phyloP scores from a whole-genome alignment of 805 yeast genomes.

The Kazachstania viticola region DNA sequence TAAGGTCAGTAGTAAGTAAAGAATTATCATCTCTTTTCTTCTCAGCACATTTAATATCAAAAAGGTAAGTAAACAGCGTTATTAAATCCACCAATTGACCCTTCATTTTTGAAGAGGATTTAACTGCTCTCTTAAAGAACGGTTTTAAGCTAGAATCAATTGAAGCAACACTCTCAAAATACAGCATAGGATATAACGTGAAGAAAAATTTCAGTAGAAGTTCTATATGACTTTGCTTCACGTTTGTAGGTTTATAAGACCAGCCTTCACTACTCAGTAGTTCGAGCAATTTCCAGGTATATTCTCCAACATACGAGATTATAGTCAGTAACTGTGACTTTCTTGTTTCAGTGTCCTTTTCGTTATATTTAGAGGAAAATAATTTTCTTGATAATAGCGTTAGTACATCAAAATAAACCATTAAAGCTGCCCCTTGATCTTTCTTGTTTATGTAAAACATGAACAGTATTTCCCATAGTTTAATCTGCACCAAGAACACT shows the following conservation, averaged over 20 bases:
- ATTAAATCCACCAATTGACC: slow-evolving; percentile 31
- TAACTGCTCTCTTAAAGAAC: slow-evolving; percentile 31
- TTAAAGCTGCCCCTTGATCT: slow-evolving; percentile 28
- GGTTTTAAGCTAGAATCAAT: slow-evolving; percentile 31
- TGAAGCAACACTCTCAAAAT: slow-evolving; percentile 40
- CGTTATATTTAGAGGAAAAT: slow-evolving; percentile 19
- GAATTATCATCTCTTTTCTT: slow-evolving; percentile 2
- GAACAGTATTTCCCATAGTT: slow-evolving; percentile 65
- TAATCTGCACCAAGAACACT: slow-evolving; percentile 53
- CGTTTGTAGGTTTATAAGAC: slow-evolving; percentile 21
- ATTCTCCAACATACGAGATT: slow-evolving; percentile 36
- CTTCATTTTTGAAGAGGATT: slow-evolving; percentile 35
- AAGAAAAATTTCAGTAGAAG: slow-evolving; percentile 25
- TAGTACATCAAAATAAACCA: slow-evolving; percentile 43
- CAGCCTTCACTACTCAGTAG: slow-evolving; percentile 21
- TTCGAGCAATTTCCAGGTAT: slow-evolving; percentile 30
- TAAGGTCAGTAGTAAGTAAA: slow-evolving; percentile 19
- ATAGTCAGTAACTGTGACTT: slow-evolving; percentile 35
- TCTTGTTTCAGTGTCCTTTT: slow-evolving; percentile 26
- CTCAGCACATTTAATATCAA: slow-evolving; percentile 1
- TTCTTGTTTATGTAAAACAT: slow-evolving; percentile 35
- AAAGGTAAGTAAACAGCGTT: slow-evolving; percentile 10
- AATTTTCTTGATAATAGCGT: slow-evolving; percentile 31
- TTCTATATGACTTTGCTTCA: slow-evolving; percentile 7
- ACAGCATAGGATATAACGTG: slow-evolving; percentile 36